Base-by-base conservation (phyloP, 495 filamentous ascomycete species). In the Podospora sp. region DNA sequence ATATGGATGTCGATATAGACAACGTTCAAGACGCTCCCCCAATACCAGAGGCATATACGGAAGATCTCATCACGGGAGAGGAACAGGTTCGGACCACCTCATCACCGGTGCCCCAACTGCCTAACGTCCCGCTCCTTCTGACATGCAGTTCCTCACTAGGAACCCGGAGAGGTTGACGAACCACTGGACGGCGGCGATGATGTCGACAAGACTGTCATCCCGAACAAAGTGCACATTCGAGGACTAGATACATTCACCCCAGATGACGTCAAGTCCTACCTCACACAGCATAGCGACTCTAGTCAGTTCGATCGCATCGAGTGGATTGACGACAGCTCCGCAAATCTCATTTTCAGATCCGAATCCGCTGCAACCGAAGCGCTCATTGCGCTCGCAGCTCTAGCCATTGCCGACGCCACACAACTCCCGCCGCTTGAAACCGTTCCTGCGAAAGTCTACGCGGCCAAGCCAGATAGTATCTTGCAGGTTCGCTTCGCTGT, bases 281-380 rank as follows among this genome's bases (percentile, higher is more conserved):
- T 90, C 1, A 62, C 75, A 5, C 85, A 91, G 62, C 86, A 93
- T 75, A 91, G 87, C 72, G 72, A 83, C 16, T 69, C 76, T 3
- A 79, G 85, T 16, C 69, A 73, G 6, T 84, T 90, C 29, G 73
- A 80, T 24, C 85, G 86, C 21, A 80, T 97, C 69, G 92, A 97
- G 78, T 99, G 95, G 95, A 94, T 99, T 68, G 91, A 99, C 71
- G 95, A 99, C 75, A 90, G 86, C 20, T 95, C 93, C 0, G 92
- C 92, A 66, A 97, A 97, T 70, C 75, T 97, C 35, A 73, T 94
- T 52, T 99, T 93, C 81, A 85, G 83, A 25, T 78, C 90, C 21
- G 87, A 89, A n/a, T 63, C 65, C 12, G 73, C 84, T n/a, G 94
- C 94, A 0, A 71, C 84, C 1, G 82, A 87, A 59, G 94, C 93